A percentile compares a stretch with the other conserved stretches of the same genome.
Evolutionary conservation across 768 basidiomycete species (phyloP).

Genomic region (Auricularia cornea): DNA sequence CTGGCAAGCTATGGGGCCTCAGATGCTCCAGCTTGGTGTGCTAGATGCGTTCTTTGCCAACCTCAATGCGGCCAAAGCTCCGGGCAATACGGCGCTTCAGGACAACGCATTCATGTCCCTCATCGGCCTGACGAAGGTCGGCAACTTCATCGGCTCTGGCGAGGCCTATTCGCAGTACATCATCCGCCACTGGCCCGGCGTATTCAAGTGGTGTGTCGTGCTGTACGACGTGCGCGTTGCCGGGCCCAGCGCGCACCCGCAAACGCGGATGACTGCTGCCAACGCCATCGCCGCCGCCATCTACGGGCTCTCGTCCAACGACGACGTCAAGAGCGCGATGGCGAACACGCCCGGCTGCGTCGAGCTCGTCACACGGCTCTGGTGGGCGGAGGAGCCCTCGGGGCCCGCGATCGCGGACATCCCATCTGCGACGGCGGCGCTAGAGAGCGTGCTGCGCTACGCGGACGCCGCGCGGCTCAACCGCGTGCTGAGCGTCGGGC

Average conservation of each 20-base stretch:
- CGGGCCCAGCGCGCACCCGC: slow-evolving; percentile 8
- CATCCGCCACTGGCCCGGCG: slow-evolving; percentile 25
- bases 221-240: slow-evolving; percentile 22
- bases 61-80: slow-evolving; percentile 17
- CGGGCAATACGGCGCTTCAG: slow-evolving; percentile 12
- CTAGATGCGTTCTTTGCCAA: slow-evolving; percentile 24
- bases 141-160: slow-evolving; percentile 15
- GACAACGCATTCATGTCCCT: slow-evolving; percentile 26
- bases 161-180: slow-evolving; percentile 16
- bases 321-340: slow-evolving; percentile 22
- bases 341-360: slow-evolving; percentile 23
- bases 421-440: slow-evolving; percentile 23
- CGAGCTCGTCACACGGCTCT: slow-evolving; percentile 29
- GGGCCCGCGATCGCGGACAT: slow-evolving; percentile 14
- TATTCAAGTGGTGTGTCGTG: slow-evolving; percentile 31
- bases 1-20: background rate
- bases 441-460: slow-evolving; percentile 22
- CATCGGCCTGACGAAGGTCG: slow-evolving; percentile 26
- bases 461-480: slow-evolving; percentile 17
- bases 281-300: too few relatives aligned
- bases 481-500: slow-evolving; percentile 22
- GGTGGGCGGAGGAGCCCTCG: slow-evolving; percentile 24
- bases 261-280: slow-evolving; percentile 6
- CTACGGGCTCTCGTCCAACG: slow-evolving; percentile 7
- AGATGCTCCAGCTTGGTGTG: slow-evolving; percentile 15